Evolutionary conservation across 2,329 filamentous ascomycete genomes (phyloP), one percentile per base, ranked within the genome.

Genomic region (Colletotrichum lentis): DNA sequence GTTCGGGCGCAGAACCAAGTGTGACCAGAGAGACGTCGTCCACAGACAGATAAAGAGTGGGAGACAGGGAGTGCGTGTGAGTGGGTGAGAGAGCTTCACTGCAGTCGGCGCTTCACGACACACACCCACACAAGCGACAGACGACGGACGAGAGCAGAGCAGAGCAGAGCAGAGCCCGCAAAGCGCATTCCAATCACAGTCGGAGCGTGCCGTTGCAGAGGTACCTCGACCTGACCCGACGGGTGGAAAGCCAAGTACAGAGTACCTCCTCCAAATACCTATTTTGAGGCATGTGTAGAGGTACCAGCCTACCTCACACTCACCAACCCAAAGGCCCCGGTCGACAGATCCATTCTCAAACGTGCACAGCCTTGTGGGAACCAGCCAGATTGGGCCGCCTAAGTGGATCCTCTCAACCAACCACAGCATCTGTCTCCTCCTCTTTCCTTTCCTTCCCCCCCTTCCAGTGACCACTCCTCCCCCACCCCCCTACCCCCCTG

Each of bases 351-450:
- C 59, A 69, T 70, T 64, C 69, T 70, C 69, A 71, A 71, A 71
- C 70, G 70, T 70, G 70, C 70, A 71, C 70, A 71, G 70, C 69
- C 70, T 71, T 70, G 69, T 70, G 70, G 69, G 61, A 54, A 70
- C 67, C 44, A 65, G n/a, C 46, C 52, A 66, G 61, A 69, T 62
- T 64, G 52, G 65, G 49, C 49, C 35, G 47, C 44, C 35, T 5
- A 16, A 59, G 65, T 68, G 65, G 67, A 44, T 35, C 35, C 16
- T 2, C 5, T 10, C 2, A 8, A 41, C 64, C 67, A 70, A 67
- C 31, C 64, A 67, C 31, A 47, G 50, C 39, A 27, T 27, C 18
- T 18, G 22, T 59, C 24, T 14, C 58, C 31, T n/a, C 18, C 43
- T 46, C 61, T 12, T 20, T 20, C 3, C 60, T 39, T 47, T 20